A percentile compares a stretch with the other conserved stretches of the same genome.
These are phyloP conservation scores for Meyerozyma guilliermondii DNA, from an alignment of 1,139 yeast species.

Conservation along the genomic window DNA sequence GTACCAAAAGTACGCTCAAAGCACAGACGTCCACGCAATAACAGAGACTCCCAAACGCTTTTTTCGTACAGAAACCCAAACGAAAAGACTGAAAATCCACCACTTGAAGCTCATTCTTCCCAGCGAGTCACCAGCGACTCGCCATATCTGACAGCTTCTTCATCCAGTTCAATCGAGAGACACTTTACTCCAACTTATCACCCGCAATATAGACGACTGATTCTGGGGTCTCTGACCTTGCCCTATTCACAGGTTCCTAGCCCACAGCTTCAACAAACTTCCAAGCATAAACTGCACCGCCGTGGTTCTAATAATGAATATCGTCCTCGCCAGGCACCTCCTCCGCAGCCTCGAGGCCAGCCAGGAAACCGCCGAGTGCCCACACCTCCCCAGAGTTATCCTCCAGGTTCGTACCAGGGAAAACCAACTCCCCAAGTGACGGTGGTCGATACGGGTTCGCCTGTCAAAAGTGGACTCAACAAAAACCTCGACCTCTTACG, in stretches of 20 bases:
- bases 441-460: background rate
- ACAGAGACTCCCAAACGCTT: slow-evolving; percentile 26
- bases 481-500: slow-evolving; percentile 41
- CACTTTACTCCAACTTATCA: slow-evolving; percentile 7
- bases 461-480: slow-evolving; percentile 16
- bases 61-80: slow-evolving; percentile 27
- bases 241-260: slow-evolving; percentile 4
- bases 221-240: slow-evolving; percentile 2
- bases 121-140: slow-evolving; percentile 11
- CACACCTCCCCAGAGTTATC: slow-evolving; percentile 6
- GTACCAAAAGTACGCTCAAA: slow-evolving; percentile 6
- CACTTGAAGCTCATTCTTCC: slow-evolving; percentile 3
- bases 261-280: slow-evolving; percentile 3
- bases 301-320: slow-evolving; percentile 7
- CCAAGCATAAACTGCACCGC: slow-evolving; percentile 3
- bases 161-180: slow-evolving; percentile 10
- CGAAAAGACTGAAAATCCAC: slow-evolving; percentile 5
- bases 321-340: slow-evolving; percentile 10
- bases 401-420: background rate
- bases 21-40: slow-evolving; percentile 5
- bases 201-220: slow-evolving; percentile 5
- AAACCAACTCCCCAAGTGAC: background rate
- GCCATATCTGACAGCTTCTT: slow-evolving; percentile 16
- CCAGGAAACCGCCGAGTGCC: slow-evolving; percentile 5
- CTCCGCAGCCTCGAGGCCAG: slow-evolving; percentile 6